A percentile compares a stretch with the other conserved stretches of the same genome.
phyloP scores from a whole-genome alignment of 331 rosid species.

The Dryas integrifolia region DNA sequence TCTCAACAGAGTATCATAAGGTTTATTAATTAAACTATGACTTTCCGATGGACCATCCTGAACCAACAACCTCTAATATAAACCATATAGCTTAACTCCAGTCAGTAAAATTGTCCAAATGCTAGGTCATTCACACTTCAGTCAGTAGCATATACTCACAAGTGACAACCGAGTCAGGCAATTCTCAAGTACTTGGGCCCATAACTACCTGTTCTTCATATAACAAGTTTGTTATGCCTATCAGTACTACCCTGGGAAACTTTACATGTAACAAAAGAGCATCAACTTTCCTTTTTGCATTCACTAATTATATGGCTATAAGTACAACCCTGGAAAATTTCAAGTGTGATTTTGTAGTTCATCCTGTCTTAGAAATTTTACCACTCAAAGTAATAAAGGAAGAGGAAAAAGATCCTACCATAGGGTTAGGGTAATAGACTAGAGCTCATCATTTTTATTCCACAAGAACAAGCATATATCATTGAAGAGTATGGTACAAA shows the following conservation, averaged over 20 bases:
- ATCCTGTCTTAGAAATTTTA: constrained; percentile 1
- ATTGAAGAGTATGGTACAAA: constrained; percentile 2
- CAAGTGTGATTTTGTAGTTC: not conserved
- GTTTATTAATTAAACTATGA: not conserved
- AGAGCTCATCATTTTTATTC: not conserved
- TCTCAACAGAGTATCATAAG: not conserved
- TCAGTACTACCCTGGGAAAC: not conserved
- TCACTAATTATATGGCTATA: not conserved
- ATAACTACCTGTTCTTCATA: not conserved
- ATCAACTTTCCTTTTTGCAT: not conserved
- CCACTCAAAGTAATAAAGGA: not conserved
- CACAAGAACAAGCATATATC: constrained; percentile 7
- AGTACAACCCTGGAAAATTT: not conserved
- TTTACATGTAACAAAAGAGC: not conserved
- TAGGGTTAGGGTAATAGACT: not conserved
- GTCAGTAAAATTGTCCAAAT: not conserved
- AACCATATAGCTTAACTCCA: not conserved
- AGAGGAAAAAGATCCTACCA: not conserved
- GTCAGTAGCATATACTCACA: not conserved
- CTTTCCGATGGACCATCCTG: not conserved
- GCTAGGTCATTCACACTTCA: not conserved
- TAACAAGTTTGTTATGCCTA: not conserved
- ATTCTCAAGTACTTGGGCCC: not conserved
- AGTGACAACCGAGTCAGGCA: not conserved
- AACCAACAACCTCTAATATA: not conserved